Evolutionary conservation across 345 rosid genomes (phyloP), one percentile per base, ranked within the genome.

Genomic region (Isatis tinctoria): DNA sequence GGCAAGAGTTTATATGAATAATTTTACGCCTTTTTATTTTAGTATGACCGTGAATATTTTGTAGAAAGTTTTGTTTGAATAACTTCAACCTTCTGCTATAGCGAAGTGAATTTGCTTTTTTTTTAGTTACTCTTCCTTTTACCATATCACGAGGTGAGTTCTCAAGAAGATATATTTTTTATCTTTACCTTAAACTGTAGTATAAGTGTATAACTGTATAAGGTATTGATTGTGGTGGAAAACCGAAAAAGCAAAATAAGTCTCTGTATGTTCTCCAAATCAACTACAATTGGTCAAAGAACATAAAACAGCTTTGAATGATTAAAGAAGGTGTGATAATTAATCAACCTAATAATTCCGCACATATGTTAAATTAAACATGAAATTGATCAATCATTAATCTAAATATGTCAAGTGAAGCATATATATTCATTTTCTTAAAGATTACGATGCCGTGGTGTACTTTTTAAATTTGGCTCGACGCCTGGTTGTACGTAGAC

Each of bases 401-500:
- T 17, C 20, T 56, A 11, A 43, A 44, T 44, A 73, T 54, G 30
- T 39, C 45, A 54, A 73, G 48, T 56, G 64, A 56, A 73, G 65
- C 72, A 56, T 32, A 58, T 32, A 58, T 35, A 56, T 74, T 54
- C n/a, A 24, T 47, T 45, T 58, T 35, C 26, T 37, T 35, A 45
- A 39, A 51, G 36, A 41, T 56, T 73, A 73, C 30, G 60, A 64
- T 53, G 33, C 40, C 24, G 5, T 5, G 16, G 10, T 57, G 33
- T 20, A 58, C 44, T n/a, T 56, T 52, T 27, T 3, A 20, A 11
- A 47, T 67, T 10, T 14, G 7, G 35, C 60, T 60, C 44, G 26
- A 47, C 60, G 78, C 61, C 54, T 75, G 36, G 68, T 40, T 75
- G 74, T 61, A 61, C 79, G 32, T 69, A 75, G 51, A 62, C 41